A percentile compares a stretch with the other conserved stretches of the same genome.
These are phyloP conservation scores for Meripilus lineatus DNA, from an alignment of 1,284 basidiomycete species.

Conservation along the genomic window DNA sequence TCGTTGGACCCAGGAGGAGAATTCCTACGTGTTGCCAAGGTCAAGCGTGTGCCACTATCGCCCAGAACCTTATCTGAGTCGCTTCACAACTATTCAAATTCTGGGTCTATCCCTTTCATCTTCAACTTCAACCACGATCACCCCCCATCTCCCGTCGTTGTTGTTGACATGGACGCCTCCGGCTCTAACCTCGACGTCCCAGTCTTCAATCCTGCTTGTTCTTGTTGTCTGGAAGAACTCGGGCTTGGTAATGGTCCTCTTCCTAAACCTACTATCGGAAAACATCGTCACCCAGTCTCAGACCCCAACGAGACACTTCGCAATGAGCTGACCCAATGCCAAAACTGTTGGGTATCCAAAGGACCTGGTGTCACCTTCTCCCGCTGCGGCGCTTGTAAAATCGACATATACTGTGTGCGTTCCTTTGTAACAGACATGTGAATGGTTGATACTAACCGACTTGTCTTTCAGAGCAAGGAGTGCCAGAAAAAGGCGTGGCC, in stretches of 20 bases:
- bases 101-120: too few species aligned
- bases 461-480: slow-evolving; percentile 16
- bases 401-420: slow-evolving; percentile 9
- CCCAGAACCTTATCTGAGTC: too few species aligned
- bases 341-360: slow-evolving; percentile 7
- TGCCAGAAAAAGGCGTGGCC: slow-evolving; percentile 21
- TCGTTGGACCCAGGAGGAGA: too few species aligned
- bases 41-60: too few species aligned
- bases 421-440: not conserved
- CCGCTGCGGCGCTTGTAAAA: slow-evolving; percentile 2
- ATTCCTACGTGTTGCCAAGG: too few species aligned
- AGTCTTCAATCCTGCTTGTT: slow-evolving; percentile 1
- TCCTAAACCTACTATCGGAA: not conserved
- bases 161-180: too few species aligned
- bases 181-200: too few species aligned
- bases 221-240: slow-evolving; percentile 1
- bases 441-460: too few species aligned
- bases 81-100: too few species aligned
- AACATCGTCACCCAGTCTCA: slow-evolving; percentile 1
- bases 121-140: too few species aligned
- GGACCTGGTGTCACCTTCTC: slow-evolving; percentile 2
- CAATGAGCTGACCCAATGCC: slow-evolving; percentile 8
- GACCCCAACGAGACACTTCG: slow-evolving; percentile 1
- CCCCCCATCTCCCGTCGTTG: too few species aligned
- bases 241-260: not conserved